A percentile compares a stretch with the other conserved stretches of the same genome.
Evolutionary conservation across 2,329 filamentous ascomycete species (phyloP).

Genomic region (Colletotrichum magnum): DNA sequence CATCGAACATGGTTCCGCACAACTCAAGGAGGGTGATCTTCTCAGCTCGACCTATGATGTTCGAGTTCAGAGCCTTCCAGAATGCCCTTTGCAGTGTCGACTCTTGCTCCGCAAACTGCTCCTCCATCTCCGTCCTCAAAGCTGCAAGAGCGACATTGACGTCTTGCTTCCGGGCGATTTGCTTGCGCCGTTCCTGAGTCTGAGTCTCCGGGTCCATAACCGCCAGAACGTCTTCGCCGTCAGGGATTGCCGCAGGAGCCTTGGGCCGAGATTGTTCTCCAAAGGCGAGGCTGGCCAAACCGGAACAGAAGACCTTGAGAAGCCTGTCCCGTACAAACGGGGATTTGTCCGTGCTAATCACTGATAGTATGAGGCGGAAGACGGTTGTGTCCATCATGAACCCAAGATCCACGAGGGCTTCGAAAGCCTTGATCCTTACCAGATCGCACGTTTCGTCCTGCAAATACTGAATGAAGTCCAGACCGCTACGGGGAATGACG

Average conservation of each 20-base stretch:
- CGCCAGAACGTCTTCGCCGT: slow-evolving; percentile 54
- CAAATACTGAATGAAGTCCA: slow-evolving; percentile 75
- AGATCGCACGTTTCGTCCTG: slow-evolving; percentile 74
- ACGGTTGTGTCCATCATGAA: slow-evolving; percentile 69
- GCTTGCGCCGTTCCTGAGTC: slow-evolving; percentile 72
- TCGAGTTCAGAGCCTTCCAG: slow-evolving; percentile 59
- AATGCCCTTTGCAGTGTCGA: slow-evolving; percentile 58
- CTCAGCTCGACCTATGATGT: slow-evolving; percentile 56
- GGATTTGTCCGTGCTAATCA: slow-evolving; percentile 73
- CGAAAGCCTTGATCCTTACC: slow-evolving; percentile 76
- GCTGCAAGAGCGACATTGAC: slow-evolving; percentile 67
- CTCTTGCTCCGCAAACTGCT: slow-evolving; percentile 55
- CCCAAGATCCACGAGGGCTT: slow-evolving; percentile 75
- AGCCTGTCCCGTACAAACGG: slow-evolving; percentile 73
- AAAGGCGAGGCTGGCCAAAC: slow-evolving; percentile 74
- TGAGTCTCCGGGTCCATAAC: slow-evolving; percentile 55
- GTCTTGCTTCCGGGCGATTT: slow-evolving; percentile 77
- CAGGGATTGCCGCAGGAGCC: slow-evolving; percentile 30
- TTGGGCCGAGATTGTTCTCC: slow-evolving; percentile 68
- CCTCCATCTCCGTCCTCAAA: slow-evolving; percentile 59
- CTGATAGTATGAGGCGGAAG: slow-evolving; percentile 69
- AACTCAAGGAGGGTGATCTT: slow-evolving; percentile 59
- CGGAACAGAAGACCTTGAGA: slow-evolving; percentile 71
- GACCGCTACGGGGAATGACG: slow-evolving; percentile 67
- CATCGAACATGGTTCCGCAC: slow-evolving; percentile 63